These are phyloP conservation scores for Barnettozyma vustinii DNA, from an alignment of 805 yeast genomes.

Conservation along the genomic window DNA sequence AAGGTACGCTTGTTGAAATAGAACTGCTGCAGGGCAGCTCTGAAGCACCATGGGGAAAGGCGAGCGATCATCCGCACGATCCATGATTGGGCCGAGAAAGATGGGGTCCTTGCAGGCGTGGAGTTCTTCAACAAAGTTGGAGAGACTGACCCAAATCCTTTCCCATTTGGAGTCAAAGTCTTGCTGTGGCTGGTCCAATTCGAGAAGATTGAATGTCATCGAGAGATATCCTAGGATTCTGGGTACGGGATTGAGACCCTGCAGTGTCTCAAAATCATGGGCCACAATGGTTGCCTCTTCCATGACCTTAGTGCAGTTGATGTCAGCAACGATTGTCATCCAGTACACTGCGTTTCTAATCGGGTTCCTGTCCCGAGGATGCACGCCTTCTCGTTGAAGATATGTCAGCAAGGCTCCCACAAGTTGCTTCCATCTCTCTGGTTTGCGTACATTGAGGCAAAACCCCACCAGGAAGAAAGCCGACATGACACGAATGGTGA, in stretches of 20 bases:
- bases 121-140: not conserved
- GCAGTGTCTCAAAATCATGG: conserved; percentile 6
- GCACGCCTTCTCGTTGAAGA: conserved; percentile 7
- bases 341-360: conserved; percentile 3
- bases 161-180: conserved; percentile 33
- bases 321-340: conserved; percentile 3
- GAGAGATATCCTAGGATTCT: conserved; percentile 4
- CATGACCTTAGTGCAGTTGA: conserved; percentile 2
- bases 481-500: conserved; percentile 1
- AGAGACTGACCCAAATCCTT: conserved; percentile 30
- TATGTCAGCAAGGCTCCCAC: conserved; percentile 1
- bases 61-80: conserved; percentile 23
- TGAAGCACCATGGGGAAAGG: conserved; percentile 32
- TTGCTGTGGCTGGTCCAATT: conserved; percentile 1
- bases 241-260: conserved; percentile 3
- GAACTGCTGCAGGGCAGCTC: conserved; percentile 26
- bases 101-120: conserved; percentile 3
- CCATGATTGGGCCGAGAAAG: conserved; percentile 14
- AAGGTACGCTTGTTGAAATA: conserved; percentile 31
- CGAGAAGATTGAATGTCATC: conserved; percentile 8
- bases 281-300: conserved; percentile 7
- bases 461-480: conserved; percentile 5
- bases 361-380: conserved; percentile 5
- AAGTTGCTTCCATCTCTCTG: conserved; percentile 1
- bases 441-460: conserved; percentile 1